Evolutionary conservation across 164 flowering plant genomes (phyloP), one percentile per base, ranked within the genome.

Genomic region (Vitis cinerea): DNA sequence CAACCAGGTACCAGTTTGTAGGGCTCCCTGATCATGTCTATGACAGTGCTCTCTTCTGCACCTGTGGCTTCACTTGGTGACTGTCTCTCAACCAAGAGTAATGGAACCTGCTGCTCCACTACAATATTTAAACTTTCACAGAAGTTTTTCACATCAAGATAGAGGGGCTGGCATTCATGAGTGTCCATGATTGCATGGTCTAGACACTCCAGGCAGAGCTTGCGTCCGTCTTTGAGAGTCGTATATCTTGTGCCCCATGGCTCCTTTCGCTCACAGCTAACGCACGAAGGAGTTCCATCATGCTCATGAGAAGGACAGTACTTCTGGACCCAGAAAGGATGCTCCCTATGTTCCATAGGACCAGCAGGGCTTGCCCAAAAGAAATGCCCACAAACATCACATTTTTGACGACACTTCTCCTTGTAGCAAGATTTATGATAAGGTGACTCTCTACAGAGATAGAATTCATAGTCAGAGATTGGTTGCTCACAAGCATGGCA

Each of bases 201-300:
- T 61, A 90, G 76, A 72, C 98, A 93, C 78, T 93, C 97, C 4
- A 93, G 80, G 73, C 98, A 93, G 61, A 90, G 94, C 77, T 83
- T 93, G 61, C 98, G 85, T 59, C 98, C 97, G 77, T 93, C 98
- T 61, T 85, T 77, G 27, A 89, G 88, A 49, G 85, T 71, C 63
- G 85, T 79, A 72, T 84, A 93, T 74, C 70, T 75, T 52, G 83
- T 74, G 49, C 85, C 94, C 31, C 78, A 79, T 69, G 94, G 82
- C 98, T 93, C 97, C 97, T 90, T 87, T 69, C 97, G 81, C 72
- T 91, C 98, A 78, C 98, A 93, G 79, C 97, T 91, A 81, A 97
- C 90, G 60, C 98, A 93, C 15, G 97, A 76, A 31, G 98, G 94
- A 68, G 97, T 93, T 17, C 77, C 79, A 77, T 93, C 97, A 71